Evolutionary conservation across 768 basidiomycete species (phyloP).

Genomic region (Xerocomellus intermedius): DNA sequence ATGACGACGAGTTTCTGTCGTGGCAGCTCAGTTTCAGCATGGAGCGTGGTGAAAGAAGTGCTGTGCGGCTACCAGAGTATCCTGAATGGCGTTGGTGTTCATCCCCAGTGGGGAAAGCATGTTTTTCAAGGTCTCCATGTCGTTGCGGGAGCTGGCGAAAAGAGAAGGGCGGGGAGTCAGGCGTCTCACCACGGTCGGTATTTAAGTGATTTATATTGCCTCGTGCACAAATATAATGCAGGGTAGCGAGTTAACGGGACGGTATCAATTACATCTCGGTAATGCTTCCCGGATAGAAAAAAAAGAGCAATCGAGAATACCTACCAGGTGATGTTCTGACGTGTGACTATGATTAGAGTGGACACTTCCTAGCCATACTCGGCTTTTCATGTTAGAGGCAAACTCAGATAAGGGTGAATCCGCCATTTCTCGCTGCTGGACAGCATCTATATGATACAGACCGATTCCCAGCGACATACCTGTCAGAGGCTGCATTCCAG

Average conservation of each 20-base stretch:
- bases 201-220: constrained; percentile 36
- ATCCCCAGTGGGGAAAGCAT: constrained; percentile 70
- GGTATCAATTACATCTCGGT: constrained; percentile 34
- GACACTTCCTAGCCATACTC: constrained; percentile 19
- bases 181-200: constrained; percentile 34
- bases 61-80: constrained; percentile 60
- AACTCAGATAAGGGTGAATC: constrained; percentile 20
- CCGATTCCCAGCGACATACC: not conserved
- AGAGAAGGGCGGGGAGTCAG: constrained; percentile 33
- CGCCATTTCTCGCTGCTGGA: not conserved
- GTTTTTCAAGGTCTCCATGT: constrained; percentile 71
- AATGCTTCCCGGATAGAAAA: constrained; percentile 24
- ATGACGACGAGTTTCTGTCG: constrained; percentile 84
- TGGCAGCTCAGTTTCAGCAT: not conserved
- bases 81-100: constrained; percentile 69
- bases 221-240: constrained; percentile 33
- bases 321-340: constrained; percentile 15
- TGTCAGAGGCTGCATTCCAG: not conserved
- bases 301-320: constrained; percentile 18
- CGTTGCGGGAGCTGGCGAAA: constrained; percentile 29
- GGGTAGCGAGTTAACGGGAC: constrained; percentile 27
- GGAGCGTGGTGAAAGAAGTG: not conserved
- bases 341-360: constrained; percentile 17
- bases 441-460: not conserved
- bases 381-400: constrained; percentile 11